phyloP scores from a whole-genome alignment of 2,329 filamentous ascomycete species.

The Huntiella savannae region DNA sequence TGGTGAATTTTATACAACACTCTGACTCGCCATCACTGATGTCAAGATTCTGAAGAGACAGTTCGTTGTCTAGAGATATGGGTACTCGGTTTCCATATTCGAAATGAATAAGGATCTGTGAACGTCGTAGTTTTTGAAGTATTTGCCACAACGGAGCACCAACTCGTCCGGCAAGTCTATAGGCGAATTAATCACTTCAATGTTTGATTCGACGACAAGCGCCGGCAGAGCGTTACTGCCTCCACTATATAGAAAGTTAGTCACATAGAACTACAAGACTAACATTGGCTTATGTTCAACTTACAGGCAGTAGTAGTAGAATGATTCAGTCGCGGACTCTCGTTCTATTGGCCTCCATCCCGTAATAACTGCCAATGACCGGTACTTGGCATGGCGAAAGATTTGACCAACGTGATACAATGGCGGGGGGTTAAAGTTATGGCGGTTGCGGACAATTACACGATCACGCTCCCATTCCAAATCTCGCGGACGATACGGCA shows the following conservation, averaged over 20 bases:
- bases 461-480: slow-evolving; percentile 21
- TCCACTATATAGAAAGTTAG: neutral
- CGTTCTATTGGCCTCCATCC: slow-evolving; percentile 50
- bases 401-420: slow-evolving; percentile 47
- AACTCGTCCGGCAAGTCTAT: slow-evolving; percentile 33
- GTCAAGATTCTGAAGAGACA: too few relatives aligned
- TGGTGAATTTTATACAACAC: too few relatives aligned
- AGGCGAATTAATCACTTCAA: slow-evolving; percentile 36
- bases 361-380: slow-evolving; percentile 63
- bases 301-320: slow-evolving; percentile 73
- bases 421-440: neutral
- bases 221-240: slow-evolving; percentile 6
- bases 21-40: too few relatives aligned
- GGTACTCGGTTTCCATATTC: slow-evolving; percentile 63
- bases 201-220: slow-evolving; percentile 48
- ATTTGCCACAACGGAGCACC: slow-evolving; percentile 55
- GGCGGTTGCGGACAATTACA: neutral
- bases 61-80: slow-evolving; percentile 17
- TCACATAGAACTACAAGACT: neutral
- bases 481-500: slow-evolving; percentile 15
- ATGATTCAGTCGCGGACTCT: neutral
- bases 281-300: slow-evolving; percentile 20
- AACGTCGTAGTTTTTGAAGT: slow-evolving; percentile 72
- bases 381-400: slow-evolving; percentile 64
- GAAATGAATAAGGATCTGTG: slow-evolving; percentile 54